Conservation (phyloP, 192 early-diverging fungal species). For the Cladochytrium replicatum region DNA sequence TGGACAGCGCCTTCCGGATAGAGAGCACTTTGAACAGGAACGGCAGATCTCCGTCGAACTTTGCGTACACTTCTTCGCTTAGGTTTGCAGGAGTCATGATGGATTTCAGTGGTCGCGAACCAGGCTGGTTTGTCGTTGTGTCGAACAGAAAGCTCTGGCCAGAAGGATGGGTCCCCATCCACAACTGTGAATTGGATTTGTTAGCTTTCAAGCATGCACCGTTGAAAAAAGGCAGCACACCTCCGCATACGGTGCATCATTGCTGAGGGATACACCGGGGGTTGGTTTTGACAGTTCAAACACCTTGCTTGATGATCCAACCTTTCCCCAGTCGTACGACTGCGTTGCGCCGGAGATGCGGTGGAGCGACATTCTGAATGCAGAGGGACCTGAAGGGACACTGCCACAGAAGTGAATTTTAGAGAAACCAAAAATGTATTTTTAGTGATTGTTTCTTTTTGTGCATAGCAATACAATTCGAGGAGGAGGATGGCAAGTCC, state of each 20-base stretch:
- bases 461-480: too few relatives aligned
- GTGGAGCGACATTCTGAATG: too few relatives aligned
- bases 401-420: too few relatives aligned
- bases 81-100: constrained; percentile 52
- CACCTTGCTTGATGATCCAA: constrained; percentile 69
- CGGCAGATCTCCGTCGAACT: constrained; percentile 74
- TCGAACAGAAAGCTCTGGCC: constrained; percentile 57
- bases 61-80: constrained; percentile 36
- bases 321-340: constrained; percentile 95
- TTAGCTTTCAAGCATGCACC: not conserved
- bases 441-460: too few relatives aligned
- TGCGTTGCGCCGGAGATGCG: constrained; percentile 52
- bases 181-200: constrained; percentile 47
- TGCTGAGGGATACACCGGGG: constrained; percentile 47
- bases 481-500: too few relatives aligned
- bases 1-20: constrained; percentile 73
- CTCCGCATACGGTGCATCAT: constrained; percentile 77
- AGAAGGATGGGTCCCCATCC: constrained; percentile 98
- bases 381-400: too few relatives aligned
- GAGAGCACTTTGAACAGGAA: constrained; percentile 90
- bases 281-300: constrained; percentile 66
- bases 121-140: too few relatives aligned
- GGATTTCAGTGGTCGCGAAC: constrained; percentile 43
- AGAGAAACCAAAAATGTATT: too few relatives aligned
- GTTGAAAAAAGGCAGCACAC: constrained; percentile 24